Percentiles rank a stretch among this genome's conserved stretches.
Conservation (phyloP, 352 stramenopile genomes). For the Phytophthora citricola region DNA sequence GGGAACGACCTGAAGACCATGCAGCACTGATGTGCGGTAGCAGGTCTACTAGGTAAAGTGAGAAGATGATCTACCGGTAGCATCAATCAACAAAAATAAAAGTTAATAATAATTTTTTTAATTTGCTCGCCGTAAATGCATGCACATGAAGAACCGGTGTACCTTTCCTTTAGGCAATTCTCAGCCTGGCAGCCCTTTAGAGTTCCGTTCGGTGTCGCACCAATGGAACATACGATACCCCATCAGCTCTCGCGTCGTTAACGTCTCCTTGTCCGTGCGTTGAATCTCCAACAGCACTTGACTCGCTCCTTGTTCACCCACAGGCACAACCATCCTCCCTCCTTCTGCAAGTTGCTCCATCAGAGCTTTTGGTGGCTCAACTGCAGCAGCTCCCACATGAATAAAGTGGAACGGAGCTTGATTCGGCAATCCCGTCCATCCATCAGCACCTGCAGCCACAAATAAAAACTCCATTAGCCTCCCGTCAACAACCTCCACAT, state of each 20-base stretch:
- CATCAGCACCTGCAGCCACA: slow-evolving; percentile 69
- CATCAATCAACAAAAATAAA: no score
- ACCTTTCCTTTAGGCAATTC: no score
- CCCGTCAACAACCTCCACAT: neutral
- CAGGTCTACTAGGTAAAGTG: no score
- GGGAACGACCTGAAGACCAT: neutral
- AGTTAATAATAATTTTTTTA: no score
- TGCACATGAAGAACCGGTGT: no score
- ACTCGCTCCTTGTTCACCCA: slow-evolving; percentile 71
- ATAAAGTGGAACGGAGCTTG: slow-evolving; percentile 96
- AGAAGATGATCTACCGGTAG: no score
- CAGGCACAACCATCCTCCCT: slow-evolving; percentile 93
- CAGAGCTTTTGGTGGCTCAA: slow-evolving; percentile 85
- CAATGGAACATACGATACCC: slow-evolving; percentile 81
- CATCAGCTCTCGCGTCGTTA: slow-evolving; percentile 68
- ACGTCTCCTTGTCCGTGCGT: slow-evolving; percentile 41
- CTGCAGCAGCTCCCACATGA: slow-evolving; percentile 95
- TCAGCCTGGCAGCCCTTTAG: slow-evolving; percentile 1
- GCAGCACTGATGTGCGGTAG: no score
- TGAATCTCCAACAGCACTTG: slow-evolving; percentile 87
- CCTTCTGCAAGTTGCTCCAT: slow-evolving; percentile 89
- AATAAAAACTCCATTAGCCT: neutral
- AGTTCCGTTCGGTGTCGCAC: slow-evolving; percentile 61
- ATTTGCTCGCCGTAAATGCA: no score
- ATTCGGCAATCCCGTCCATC: slow-evolving; percentile 92